These are phyloP conservation scores for Mortierella hygrophila DNA, from an alignment of 192 early-diverging fungal genomes.

Conservation along the genomic window DNA sequence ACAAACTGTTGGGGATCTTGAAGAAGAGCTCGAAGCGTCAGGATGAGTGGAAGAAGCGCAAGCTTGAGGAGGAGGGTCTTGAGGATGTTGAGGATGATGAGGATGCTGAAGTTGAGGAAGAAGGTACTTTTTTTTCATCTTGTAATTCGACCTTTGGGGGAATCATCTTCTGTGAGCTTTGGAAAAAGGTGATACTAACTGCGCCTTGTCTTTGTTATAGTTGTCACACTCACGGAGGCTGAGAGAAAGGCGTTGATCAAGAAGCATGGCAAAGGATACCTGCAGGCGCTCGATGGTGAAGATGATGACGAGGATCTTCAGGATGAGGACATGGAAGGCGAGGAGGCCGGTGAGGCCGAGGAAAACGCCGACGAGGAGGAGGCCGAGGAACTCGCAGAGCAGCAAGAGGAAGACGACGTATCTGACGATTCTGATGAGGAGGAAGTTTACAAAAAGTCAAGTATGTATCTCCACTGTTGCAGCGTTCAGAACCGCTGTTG, in stretches of 20 bases:
- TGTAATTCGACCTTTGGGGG: not conserved
- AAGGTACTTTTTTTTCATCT: constrained; percentile 4
- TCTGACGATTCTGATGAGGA: constrained; percentile 53
- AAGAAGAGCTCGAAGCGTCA: constrained; percentile 68
- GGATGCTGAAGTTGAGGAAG: constrained; percentile 30
- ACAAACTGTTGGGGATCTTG: constrained; percentile 67
- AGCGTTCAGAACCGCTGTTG: not conserved
- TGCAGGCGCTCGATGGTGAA: constrained; percentile 39
- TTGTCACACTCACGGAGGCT: constrained; percentile 42
- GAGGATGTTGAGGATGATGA: constrained; percentile 59
- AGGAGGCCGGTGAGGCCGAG: constrained; percentile 23
- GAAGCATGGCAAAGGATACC: constrained; percentile 51
- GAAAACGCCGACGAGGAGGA: constrained; percentile 39
- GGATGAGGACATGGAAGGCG: constrained; percentile 29
- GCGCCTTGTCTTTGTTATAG: not conserved
- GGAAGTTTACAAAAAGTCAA: constrained; percentile 55
- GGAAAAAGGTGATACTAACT: not conserved
- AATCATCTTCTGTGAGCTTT: not conserved
- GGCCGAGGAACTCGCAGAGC: constrained; percentile 30
- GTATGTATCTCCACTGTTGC: not conserved
- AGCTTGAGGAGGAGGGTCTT: constrained; percentile 64
- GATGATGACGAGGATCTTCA: constrained; percentile 45
- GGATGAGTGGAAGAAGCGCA: constrained; percentile 63
- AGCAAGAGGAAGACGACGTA: constrained; percentile 57
- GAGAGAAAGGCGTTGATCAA: constrained; percentile 54